Evolutionary conservation across 2,329 filamentous ascomycete genomes (phyloP).

Genomic region (Colletotrichum camelliae): DNA sequence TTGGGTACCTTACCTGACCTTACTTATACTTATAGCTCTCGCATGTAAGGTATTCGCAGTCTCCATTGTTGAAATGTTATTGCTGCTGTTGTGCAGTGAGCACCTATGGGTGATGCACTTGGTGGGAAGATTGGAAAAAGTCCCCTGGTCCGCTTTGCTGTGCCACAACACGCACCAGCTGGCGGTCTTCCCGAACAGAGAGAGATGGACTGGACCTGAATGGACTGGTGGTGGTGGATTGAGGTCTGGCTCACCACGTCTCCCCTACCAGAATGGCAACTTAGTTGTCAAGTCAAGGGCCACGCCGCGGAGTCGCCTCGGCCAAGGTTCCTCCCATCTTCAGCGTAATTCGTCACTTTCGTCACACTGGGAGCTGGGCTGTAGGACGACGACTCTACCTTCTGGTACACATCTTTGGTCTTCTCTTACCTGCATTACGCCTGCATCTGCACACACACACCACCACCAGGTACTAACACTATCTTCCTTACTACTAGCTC

Average conservation of each 20-base stretch:
- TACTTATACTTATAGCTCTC: background rate
- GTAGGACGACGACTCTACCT: background rate
- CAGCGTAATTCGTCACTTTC: background rate
- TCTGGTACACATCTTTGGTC: background rate
- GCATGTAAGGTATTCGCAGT: background rate
- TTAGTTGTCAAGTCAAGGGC: background rate
- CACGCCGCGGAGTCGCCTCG: background rate
- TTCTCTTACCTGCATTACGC: background rate
- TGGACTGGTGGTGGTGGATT: background rate
- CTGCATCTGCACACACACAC: background rate
- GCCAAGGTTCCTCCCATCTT: background rate
- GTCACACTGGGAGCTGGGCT: background rate
- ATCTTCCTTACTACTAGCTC: background rate
- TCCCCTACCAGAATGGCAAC: background rate
- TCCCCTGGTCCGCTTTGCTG: background rate
- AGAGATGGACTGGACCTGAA: background rate
- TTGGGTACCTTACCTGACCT: background rate
- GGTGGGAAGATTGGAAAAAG: background rate
- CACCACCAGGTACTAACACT: background rate
- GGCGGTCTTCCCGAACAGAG: background rate
- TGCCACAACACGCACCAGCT: conserved; percentile 12
- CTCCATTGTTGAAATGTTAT: background rate
- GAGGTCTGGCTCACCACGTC: background rate
- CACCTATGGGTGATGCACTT: background rate
- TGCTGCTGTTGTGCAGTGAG: background rate